phyloP scores from a whole-genome alignment of 2,329 filamentous ascomycete species.

The Claviceps quebecensis region DNA sequence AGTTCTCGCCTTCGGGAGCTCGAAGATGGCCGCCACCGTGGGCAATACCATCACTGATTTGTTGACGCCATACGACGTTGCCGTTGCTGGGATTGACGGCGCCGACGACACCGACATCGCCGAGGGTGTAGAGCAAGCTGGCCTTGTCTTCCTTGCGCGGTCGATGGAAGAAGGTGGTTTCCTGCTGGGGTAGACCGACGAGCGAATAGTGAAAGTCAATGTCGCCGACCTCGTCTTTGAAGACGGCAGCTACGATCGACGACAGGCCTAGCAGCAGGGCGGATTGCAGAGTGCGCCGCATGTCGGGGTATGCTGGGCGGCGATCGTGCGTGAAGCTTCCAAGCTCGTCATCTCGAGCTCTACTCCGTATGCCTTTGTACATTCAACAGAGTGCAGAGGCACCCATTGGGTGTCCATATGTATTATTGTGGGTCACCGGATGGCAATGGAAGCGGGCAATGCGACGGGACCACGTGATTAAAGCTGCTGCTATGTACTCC shows the following conservation, averaged over 20 bases:
- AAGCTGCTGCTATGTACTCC: too few relatives aligned
- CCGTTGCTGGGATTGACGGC: slow-evolving; percentile 84
- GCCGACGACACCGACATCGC: slow-evolving; percentile 68
- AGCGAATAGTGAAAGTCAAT: slow-evolving; percentile 90
- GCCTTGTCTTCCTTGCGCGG: slow-evolving; percentile 71
- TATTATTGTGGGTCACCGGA: too few relatives aligned
- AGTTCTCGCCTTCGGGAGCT: slow-evolving; percentile 65
- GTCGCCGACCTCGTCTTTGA: slow-evolving; percentile 78
- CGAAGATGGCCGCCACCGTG: slow-evolving; percentile 42
- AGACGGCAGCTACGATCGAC: slow-evolving; percentile 48
- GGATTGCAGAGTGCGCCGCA: slow-evolving; percentile 23
- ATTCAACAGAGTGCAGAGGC: too few relatives aligned
- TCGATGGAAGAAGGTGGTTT: slow-evolving; percentile 89
- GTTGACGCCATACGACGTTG: slow-evolving; percentile 73
- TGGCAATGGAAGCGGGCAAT: too few relatives aligned
- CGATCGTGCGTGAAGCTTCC: slow-evolving; percentile 6
- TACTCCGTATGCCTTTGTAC: neutral
- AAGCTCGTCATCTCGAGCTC: neutral
- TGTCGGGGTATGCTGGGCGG: slow-evolving; percentile 10
- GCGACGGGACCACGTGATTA: too few relatives aligned
- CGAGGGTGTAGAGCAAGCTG: slow-evolving; percentile 81
- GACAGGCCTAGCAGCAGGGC: slow-evolving; percentile 25
- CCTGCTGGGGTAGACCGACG: slow-evolving; percentile 65
- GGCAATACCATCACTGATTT: slow-evolving; percentile 40
- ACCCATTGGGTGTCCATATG: too few relatives aligned